phyloP scores from a whole-genome alignment of 129 eudicot genomes.

The carrot (Daucus carota) region DH1_v3.0 NC_030386.2:30942001-30942500 shows the following conservation, averaged over 20 bases:
- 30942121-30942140: too few species aligned
- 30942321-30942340: background rate
- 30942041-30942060: constrained; percentile 21
- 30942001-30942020: constrained; percentile 34
- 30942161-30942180: background rate
- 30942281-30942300: background rate
- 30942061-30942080: constrained; percentile 28
- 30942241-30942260: background rate
- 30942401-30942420: background rate
- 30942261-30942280: background rate
- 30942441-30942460: background rate
- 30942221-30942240: background rate
- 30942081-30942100: constrained; percentile 18
- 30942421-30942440: background rate
- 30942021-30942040: constrained; percentile 33
- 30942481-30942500: background rate
- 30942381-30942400: background rate
- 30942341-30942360: background rate
- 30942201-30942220: background rate
- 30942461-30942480: background rate
- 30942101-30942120: background rate
- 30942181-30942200: background rate
- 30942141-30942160: background rate
- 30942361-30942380: background rate
- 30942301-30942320: background rate